These are phyloP conservation scores for Hypomyces rosellus DNA, from an alignment of 2,329 filamentous ascomycete genomes.

Conservation along the genomic window DNA sequence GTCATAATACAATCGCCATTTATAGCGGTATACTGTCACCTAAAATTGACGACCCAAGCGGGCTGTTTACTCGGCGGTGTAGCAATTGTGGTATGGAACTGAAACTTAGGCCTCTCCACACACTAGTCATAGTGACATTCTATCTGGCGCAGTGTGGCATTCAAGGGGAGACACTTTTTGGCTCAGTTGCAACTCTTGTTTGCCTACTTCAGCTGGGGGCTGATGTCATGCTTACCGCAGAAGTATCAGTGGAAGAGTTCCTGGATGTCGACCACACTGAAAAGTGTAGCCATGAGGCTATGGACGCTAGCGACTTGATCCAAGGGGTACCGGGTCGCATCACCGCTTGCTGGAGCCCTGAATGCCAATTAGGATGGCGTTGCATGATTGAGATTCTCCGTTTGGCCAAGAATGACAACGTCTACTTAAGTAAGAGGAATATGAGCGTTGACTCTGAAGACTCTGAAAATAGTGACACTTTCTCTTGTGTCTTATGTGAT, in stretches of 20 bases:
- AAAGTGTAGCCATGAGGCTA: not conserved
- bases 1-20: not conserved
- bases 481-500: too few species aligned
- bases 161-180: not conserved
- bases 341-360: not conserved
- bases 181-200: not conserved
- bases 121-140: not conserved
- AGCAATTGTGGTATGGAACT: not conserved
- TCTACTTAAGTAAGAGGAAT: too few species aligned
- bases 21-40: not conserved
- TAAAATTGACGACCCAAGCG: not conserved
- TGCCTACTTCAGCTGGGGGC: slow-evolving; percentile 1
- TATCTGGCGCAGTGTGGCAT: not conserved
- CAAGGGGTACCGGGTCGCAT: not conserved
- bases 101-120: not conserved
- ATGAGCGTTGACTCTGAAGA: not conserved
- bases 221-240: not conserved
- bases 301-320: not conserved
- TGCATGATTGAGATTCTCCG: not conserved
- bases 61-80: not conserved
- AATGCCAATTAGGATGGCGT: not conserved
- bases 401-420: not conserved
- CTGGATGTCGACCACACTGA: not conserved
- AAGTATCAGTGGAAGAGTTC: not conserved
- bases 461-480: too few species aligned